Base-by-base conservation (phyloP, 441 rosid genomes). In the Populus hybrid region DNA sequence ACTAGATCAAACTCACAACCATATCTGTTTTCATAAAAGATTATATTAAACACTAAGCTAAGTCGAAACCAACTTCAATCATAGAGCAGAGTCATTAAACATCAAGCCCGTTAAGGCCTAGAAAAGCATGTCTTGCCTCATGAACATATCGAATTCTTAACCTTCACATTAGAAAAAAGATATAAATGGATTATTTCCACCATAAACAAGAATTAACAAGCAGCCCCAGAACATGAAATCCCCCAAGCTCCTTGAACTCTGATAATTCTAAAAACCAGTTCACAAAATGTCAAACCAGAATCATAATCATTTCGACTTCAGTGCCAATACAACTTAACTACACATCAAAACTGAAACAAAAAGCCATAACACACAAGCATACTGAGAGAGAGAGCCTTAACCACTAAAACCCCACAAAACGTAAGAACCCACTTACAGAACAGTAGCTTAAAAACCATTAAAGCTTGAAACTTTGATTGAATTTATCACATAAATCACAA, bases 341-440 rank as follows among this genome's bases (percentile, higher is more conserved):
- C 18, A 4, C 2, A 31, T 3, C 7, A 33, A 68, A 36, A 12
- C 38, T 10, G 4, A 26, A 40, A 20, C 12, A 53, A 73, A 59
- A 3, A 14, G 45, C 61, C 61, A 53, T 16, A 9, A 6, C 23
- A 5, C 23, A 33, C n/a, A 10, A 9, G 2, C 64, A 42, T 35
- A 1, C 7, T 10, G 38, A 59, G 35, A 33, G 6, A 6, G 14
- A 53, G 35, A 24, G 24, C 29, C 71, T 3, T 20, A 31, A 28
- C 63, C 40, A 76, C 26, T 2, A 50, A 33, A 78, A 6, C 29
- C 21, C 10, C 10, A 67, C 9, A 61, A 72, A 61, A 59, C 31
- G 56, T 21, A 68, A 67, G 35, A 81, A 74, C 67, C 73, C 77
- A 42, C 24, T 8, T 28, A 5, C 35, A 53, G 23, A 78, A 45